phyloP scores from a whole-genome alignment of 1,284 basidiomycete species.

The Kalmanozyma brasiliensis region DNA sequence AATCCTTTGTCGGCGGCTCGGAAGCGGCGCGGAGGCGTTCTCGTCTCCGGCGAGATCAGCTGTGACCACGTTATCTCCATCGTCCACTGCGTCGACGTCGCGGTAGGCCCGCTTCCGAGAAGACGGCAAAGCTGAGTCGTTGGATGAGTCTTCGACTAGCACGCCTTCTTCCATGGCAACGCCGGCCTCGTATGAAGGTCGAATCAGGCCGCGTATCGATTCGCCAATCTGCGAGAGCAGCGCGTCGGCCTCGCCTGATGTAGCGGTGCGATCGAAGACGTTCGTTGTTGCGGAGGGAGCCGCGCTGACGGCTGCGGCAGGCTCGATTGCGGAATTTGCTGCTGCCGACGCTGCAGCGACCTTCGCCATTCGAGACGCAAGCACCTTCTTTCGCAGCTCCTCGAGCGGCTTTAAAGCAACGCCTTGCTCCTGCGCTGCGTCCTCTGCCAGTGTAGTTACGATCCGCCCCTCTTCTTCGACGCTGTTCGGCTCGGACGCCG shows the following conservation, averaged over 20 bases:
- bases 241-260: conserved; percentile 30
- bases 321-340: not conserved
- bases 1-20: conserved; percentile 32
- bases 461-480: not conserved
- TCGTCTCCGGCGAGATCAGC: conserved; percentile 17
- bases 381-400: conserved; percentile 31
- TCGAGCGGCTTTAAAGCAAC: conserved; percentile 28
- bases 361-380: conserved; percentile 33
- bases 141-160: not conserved
- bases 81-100: conserved; percentile 35
- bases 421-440: conserved; percentile 28
- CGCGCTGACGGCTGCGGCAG: not conserved
- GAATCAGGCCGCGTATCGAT: conserved; percentile 22
- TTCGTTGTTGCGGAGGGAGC: not conserved
- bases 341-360: conserved; percentile 13
- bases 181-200: conserved; percentile 2
- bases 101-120: conserved; percentile 36
- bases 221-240: conserved; percentile 32
- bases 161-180: not conserved
- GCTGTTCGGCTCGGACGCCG: not conserved
- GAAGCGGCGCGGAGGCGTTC: not conserved
- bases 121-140: conserved; percentile 1
- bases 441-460: conserved; percentile 27
- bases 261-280: conserved; percentile 23
- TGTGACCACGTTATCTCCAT: not conserved